Conservation (phyloP, 768 basidiomycete genomes). For the Paxillus rubicundulus region DNA sequence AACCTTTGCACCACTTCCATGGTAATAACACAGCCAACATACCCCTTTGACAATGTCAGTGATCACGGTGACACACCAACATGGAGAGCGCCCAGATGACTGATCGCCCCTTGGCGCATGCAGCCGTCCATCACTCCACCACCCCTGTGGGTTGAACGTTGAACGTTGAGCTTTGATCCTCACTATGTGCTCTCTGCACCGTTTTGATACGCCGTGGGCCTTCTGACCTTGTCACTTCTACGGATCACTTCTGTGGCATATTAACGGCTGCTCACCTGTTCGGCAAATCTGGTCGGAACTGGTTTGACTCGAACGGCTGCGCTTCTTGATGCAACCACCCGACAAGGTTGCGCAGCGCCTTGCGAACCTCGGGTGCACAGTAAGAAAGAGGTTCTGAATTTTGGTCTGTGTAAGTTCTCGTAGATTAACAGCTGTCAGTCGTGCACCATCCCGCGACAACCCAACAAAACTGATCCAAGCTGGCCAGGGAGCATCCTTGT, state of each 20-base stretch:
- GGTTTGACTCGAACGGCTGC: background rate
- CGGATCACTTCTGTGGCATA: background rate
- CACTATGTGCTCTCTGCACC: background rate
- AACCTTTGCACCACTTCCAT: background rate
- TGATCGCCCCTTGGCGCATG: slow-evolving; percentile 13
- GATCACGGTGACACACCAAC: slow-evolving; percentile 5
- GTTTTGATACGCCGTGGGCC: background rate
- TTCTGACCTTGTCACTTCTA: background rate
- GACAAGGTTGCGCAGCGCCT: background rate
- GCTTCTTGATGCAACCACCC: background rate
- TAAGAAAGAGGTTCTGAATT: background rate
- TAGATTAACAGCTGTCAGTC: background rate
- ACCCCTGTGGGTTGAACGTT: slow-evolving; percentile 23
- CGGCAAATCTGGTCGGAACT: background rate
- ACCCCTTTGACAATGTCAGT: background rate
- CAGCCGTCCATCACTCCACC: background rate
- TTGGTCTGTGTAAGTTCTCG: background rate
- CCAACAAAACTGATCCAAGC: too few relatives aligned
- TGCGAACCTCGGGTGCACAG: background rate
- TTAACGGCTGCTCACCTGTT: background rate
- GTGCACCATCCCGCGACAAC: too few relatives aligned
- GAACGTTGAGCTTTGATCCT: slow-evolving; percentile 9
- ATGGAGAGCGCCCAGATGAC: slow-evolving; percentile 11
- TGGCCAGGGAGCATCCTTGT: too few relatives aligned
- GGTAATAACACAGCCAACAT: background rate